A percentile compares a stretch with the other conserved stretches of the same genome.
Evolutionary conservation across 139 green algal genomes (phyloP).

Genomic region (Yamagishiella unicocca): DNA sequence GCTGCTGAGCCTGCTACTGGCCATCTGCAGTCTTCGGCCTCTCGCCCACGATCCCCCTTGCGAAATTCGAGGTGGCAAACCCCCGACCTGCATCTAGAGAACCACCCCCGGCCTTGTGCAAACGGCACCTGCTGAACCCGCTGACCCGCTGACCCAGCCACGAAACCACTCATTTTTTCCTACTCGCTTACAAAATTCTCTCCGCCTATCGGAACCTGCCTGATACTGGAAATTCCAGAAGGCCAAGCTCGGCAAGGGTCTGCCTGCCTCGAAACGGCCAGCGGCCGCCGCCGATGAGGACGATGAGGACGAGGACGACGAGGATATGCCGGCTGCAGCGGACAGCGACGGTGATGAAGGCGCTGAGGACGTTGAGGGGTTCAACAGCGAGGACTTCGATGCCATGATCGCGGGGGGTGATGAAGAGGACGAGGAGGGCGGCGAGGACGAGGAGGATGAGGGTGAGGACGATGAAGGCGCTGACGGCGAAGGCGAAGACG

Average conservation of each 20-base stretch:
- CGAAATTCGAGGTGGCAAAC: too few species aligned
- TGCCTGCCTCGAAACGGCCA: slow-evolving; percentile 15
- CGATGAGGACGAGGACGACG: slow-evolving; percentile 38
- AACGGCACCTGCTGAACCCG: too few species aligned
- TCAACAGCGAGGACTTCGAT: slow-evolving; percentile 50
- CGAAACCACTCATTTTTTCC: too few species aligned
- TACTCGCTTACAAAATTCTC: too few species aligned
- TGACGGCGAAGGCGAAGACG: slow-evolving; percentile 8
- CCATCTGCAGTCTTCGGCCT: too few species aligned
- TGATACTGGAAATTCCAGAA: too few species aligned
- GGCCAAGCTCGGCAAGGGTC: slow-evolving; percentile 8
- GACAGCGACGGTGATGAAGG: slow-evolving; percentile 2
- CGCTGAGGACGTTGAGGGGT: slow-evolving; percentile 23
- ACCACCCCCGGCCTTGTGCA: too few species aligned
- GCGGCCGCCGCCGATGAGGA: slow-evolving; percentile 25
- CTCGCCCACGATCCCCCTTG: too few species aligned
- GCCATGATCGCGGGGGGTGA: background rate
- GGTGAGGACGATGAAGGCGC: slow-evolving; percentile 27
- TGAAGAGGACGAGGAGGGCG: background rate
- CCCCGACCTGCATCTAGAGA: too few species aligned
- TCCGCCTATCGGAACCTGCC: too few species aligned
- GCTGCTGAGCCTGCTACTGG: too few species aligned
- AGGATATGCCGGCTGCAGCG: slow-evolving; percentile 8
- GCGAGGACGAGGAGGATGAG: background rate
- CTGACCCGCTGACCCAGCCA: too few species aligned